phyloP scores from a whole-genome alignment of 805 yeast species.

The Martiniozyma abietophila region DNA sequence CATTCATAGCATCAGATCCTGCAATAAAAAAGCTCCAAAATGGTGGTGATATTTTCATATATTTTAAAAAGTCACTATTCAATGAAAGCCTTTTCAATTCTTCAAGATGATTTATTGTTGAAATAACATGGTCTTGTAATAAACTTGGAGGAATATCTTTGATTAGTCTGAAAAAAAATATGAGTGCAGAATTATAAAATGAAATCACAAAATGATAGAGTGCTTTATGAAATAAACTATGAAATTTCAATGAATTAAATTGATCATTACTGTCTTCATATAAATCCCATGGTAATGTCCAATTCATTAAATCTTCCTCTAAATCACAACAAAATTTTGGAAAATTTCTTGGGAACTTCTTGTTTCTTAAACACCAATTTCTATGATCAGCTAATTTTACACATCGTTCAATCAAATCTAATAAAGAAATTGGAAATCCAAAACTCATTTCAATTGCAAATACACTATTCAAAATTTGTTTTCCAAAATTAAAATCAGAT shows the following conservation, averaged over 20 bases:
- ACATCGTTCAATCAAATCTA: slow-evolving; percentile 37
- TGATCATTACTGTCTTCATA: slow-evolving; percentile 17
- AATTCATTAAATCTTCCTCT: slow-evolving; percentile 38
- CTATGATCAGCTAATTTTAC: slow-evolving; percentile 43
- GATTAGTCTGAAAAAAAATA: slow-evolving; percentile 39
- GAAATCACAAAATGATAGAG: slow-evolving; percentile 30
- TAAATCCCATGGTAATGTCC: slow-evolving; percentile 40
- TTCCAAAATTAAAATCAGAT: slow-evolving; percentile 7
- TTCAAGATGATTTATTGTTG: slow-evolving; percentile 30
- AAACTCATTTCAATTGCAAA: slow-evolving; percentile 31
- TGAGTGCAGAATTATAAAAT: slow-evolving; percentile 34
- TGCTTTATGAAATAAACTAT: slow-evolving; percentile 32
- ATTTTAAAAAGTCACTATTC: slow-evolving; percentile 14
- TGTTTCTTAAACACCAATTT: slow-evolving; percentile 33
- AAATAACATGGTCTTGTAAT: slow-evolving; percentile 29
- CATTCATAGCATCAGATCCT: slow-evolving; percentile 31
- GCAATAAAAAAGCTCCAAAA: slow-evolving; percentile 42
- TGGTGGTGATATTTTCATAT: slow-evolving; percentile 28
- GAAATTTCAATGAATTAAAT: slow-evolving; percentile 19
- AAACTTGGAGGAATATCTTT: slow-evolving; percentile 30
- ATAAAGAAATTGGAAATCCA: slow-evolving; percentile 39
- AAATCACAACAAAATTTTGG: slow-evolving; percentile 47
- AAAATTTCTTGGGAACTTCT: slow-evolving; percentile 42
- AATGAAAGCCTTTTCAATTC: slow-evolving; percentile 18
- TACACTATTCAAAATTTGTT: slow-evolving; percentile 7